Base-by-base conservation (phyloP, 75 land plant species). In the Pseudotsuga menziesii region DNA sequence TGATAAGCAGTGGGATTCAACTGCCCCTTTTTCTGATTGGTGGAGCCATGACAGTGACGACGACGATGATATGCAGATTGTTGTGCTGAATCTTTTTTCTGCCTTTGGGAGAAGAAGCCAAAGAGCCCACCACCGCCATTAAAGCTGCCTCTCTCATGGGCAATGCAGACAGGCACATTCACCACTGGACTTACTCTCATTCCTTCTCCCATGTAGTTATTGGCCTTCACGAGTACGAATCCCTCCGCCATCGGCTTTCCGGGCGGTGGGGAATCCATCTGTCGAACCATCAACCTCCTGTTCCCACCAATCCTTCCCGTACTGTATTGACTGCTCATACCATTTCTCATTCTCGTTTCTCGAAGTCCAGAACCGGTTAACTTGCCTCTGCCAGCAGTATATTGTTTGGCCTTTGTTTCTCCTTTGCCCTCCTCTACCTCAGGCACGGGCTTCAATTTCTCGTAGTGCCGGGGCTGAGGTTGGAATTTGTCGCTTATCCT, bases 101-200 rank as follows among this genome's bases (percentile, higher is more conserved):
- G 56, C 11, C 15, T 72, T 72, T 15, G 48, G 9, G 74, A 23
- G 48, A 54, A 72, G 29, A 48, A 54, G 17, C 55, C 55, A 54
- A 72, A 48, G n/a, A 72, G 2, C 1, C 16, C 20, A 15, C 56
- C 74, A 52, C 55, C 19, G 26, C 74, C 74, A 9, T 54, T 72
- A 2, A 25, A 13, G 19, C 17, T n/a, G 74, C 74, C 74, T 44
- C 56, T 54, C 12, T 22, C 74, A 72, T 35, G 69, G 41, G 39
- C 36, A 5, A 64, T 64, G 19, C 74, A 72, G 52, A 39, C 74
- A 7, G 74, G 74, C 16, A 72, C 74, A 48, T 72, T 72, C 74
- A 72, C 16, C 15, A 72, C 74, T 2, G 74, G 74, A 52, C 44
- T 72, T 14, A 72, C 56, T 17, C 16, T 52, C 54, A 72, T 23